Evolutionary conservation across 2,329 filamentous ascomycete species (phyloP).

Genomic region (Phoma sp.): DNA sequence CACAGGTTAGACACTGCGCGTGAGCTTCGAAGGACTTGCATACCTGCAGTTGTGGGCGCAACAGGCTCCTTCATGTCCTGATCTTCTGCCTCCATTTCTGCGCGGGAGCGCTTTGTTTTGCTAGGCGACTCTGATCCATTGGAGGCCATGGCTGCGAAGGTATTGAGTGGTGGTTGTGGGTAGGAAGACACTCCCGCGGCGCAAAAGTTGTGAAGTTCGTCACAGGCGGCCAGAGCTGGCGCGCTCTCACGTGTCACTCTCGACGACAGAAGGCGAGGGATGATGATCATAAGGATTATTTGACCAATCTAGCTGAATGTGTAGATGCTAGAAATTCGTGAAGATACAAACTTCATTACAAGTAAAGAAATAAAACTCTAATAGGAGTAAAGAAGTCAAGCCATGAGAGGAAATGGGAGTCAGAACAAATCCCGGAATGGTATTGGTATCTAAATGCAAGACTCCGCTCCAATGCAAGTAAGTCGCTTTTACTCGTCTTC

Average conservation of each 20-base stretch:
- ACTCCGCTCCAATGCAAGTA: slow-evolving; percentile 21
- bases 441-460: slow-evolving; percentile 33
- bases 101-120: slow-evolving; percentile 34
- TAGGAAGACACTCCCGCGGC: slow-evolving; percentile 7
- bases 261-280: background rate
- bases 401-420: background rate
- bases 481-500: slow-evolving; percentile 13
- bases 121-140: slow-evolving; percentile 34
- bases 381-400: too few relatives aligned
- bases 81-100: slow-evolving; percentile 35
- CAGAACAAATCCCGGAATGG: slow-evolving; percentile 22
- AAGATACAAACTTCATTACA: too few relatives aligned
- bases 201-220: slow-evolving; percentile 21
- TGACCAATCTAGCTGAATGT: too few relatives aligned
- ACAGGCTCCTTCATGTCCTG: slow-evolving; percentile 14
- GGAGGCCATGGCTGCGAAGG: slow-evolving; percentile 14
- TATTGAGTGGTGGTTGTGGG: slow-evolving; percentile 11
- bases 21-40: background rate
- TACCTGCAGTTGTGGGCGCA: slow-evolving; percentile 25
- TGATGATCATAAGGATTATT: too few relatives aligned
- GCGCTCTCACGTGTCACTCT: slow-evolving; percentile 25
- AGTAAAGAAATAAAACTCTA: too few relatives aligned
- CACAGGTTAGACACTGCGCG: slow-evolving; percentile 23
- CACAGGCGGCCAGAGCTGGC: slow-evolving; percentile 4
- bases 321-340: background rate